phyloP scores from a whole-genome alignment of 192 early-diverging fungal genomes.

The Chytriomyces sp. region DNA sequence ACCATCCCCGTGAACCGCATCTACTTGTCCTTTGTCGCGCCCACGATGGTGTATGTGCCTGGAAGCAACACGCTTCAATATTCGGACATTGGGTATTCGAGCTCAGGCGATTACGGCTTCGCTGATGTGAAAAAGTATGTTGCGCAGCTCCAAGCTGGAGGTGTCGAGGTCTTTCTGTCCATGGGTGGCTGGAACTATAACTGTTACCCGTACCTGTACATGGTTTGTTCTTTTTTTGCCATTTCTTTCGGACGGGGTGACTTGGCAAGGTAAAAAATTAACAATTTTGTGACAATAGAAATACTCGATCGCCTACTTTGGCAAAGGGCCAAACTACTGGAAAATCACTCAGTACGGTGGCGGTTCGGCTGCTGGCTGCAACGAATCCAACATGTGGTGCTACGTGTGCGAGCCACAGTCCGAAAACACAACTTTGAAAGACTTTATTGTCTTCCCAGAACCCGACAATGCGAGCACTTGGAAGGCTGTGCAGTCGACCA shows the following conservation, averaged over 20 bases:
- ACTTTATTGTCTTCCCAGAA: constrained; percentile 7
- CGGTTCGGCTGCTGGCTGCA: constrained; percentile 1
- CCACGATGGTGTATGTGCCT: constrained; percentile 16
- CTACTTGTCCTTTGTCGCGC: constrained; percentile 11
- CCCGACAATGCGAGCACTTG: neutral
- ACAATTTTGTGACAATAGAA: too few species aligned
- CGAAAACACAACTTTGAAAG: neutral
- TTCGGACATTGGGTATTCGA: neutral
- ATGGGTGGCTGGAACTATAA: constrained; percentile 20
- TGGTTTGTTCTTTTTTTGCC: neutral
- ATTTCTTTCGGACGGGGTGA: too few species aligned
- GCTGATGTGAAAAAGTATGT: constrained; percentile 1
- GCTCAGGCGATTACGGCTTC: neutral
- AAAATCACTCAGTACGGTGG: constrained; percentile 16
- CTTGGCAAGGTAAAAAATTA: too few species aligned
- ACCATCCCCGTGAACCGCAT: constrained; percentile 18
- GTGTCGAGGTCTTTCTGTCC: constrained; percentile 10
- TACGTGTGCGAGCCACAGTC: constrained; percentile 15
- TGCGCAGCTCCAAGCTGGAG: constrained; percentile 8
- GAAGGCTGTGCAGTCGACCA: neutral
- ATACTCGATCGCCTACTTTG: constrained; percentile 6
- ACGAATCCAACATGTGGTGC: constrained; percentile 9
- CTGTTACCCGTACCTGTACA: constrained; percentile 20
- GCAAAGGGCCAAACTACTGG: neutral
- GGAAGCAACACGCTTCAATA: constrained; percentile 6